A percentile compares a stretch with the other conserved stretches of the same genome.
phyloP scores from a whole-genome alignment of 176 grass and related monocot genomes.

The Rhipidocladum racemiflorum region DNA sequence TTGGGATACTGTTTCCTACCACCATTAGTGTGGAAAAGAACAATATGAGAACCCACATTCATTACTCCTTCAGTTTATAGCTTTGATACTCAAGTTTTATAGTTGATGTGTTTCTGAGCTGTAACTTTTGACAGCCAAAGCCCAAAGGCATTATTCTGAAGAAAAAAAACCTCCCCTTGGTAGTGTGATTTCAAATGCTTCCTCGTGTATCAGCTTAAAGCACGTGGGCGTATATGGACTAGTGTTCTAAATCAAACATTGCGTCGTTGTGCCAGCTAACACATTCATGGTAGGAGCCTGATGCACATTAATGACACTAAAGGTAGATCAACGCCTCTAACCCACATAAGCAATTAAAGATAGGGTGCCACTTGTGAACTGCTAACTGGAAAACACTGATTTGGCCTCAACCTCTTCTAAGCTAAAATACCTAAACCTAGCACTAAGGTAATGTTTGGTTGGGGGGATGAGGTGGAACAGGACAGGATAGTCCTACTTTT shows the following conservation, averaged over 20 bases:
- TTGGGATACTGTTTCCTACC: background rate
- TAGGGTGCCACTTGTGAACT: background rate
- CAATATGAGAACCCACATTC: background rate
- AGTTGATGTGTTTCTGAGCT: background rate
- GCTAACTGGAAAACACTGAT: background rate
- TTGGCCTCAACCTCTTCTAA: background rate
- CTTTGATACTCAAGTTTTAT: background rate
- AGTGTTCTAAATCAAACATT: conserved; percentile 7
- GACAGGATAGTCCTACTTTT: too few species aligned
- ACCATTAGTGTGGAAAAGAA: background rate
- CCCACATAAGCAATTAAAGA: background rate
- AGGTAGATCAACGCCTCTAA: background rate
- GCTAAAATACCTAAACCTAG: background rate
- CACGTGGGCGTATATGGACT: background rate
- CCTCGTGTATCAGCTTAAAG: background rate
- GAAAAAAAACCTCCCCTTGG: background rate
- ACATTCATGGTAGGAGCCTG: background rate
- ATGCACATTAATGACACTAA: background rate
- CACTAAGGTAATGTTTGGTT: too few species aligned
- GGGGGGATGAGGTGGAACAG: too few species aligned
- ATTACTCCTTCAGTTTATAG: background rate
- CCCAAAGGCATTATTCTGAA: background rate
- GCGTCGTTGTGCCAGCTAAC: background rate
- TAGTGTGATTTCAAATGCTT: conserved; percentile 21
- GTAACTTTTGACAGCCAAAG: background rate